Conservation (phyloP, 2,329 filamentous ascomycete genomes). For the Ophiostoma australiae region DNA sequence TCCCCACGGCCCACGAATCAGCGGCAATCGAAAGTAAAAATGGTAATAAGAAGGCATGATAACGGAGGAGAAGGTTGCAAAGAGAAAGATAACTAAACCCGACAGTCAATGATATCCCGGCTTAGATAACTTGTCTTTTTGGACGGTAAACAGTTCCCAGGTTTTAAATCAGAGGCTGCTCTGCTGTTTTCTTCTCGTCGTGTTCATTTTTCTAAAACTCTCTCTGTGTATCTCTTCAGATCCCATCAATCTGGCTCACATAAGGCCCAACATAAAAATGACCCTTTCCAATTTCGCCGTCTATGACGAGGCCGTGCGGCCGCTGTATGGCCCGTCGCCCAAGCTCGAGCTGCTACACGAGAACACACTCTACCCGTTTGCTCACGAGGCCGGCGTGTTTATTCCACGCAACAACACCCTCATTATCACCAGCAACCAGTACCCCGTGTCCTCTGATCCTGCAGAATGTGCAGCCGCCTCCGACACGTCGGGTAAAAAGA, state of each 20-base stretch:
- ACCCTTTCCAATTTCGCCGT: conserved; percentile 16
- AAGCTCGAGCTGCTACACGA: conserved; percentile 33
- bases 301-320: conserved; percentile 16
- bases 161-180: background rate
- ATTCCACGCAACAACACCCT: conserved; percentile 19
- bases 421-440: conserved; percentile 25
- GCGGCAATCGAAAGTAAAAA: background rate
- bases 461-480: conserved; percentile 8
- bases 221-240: too few relatives aligned
- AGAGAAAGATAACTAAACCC: background rate
- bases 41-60: background rate
- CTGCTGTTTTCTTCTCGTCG: background rate
- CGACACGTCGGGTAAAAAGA: conserved; percentile 12
- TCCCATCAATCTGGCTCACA: background rate
- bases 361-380: conserved; percentile 29
- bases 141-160: background rate
- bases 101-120: background rate
- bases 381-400: conserved; percentile 26
- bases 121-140: background rate
- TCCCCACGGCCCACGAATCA: background rate
- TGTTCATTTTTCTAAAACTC: background rate
- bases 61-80: background rate
- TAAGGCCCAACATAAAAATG: background rate
- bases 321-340: conserved; percentile 20
- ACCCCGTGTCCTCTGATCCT: background rate